Evolutionary conservation across 495 filamentous ascomycete genomes (phyloP), one percentile per base, ranked within the genome.

Genomic region (Oleoguttula mirabilis): DNA sequence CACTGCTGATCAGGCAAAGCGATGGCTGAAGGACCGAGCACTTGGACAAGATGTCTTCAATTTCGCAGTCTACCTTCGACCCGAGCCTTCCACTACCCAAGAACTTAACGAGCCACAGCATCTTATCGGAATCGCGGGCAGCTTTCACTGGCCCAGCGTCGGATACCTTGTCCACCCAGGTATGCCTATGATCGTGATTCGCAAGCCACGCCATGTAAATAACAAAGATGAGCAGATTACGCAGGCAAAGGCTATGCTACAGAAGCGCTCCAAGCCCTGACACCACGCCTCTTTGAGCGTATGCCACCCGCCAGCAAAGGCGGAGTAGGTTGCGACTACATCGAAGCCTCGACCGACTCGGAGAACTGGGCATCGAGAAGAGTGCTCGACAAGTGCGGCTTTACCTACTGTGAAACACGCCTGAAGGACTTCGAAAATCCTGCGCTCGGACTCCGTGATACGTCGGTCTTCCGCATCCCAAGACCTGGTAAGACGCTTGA

Each of bases 211-310:
- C 32, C 32, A 35, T 17, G 7, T 35, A 23, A 17, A n/a, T 17
- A n/a, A n/a, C n/a, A n/a, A n/a, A n/a, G 16, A 17, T 10, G 7
- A 15, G 32, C 31, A 48, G 48, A 44, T 19, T 27, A 55, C 40
- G 31, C 16, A 19, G 41, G 41, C 27, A 43, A 45, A 27, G 52
- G 52, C 27, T 55, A 48, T 20, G 52, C 52, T 12, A 51, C 52
- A 12, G 52, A 55, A 42, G 48, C 52, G 14, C 23, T 55, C 15
- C 30, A 23, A 8, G 52, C 43, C 19, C 28, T 51, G 8, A 44
- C 51, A 10, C 39, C 43, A 1, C 24, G 23, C 14, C 22, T 48
- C n/a, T 55, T 50, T 30, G 48, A 48, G 17, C 48, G 39, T n/a
- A 38, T 55, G n/a, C 39, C 52, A 3, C 23, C 31, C 11, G 38